Base-by-base conservation (phyloP, 352 stramenopile genomes). In the Globisporangium irregulare region DNA sequence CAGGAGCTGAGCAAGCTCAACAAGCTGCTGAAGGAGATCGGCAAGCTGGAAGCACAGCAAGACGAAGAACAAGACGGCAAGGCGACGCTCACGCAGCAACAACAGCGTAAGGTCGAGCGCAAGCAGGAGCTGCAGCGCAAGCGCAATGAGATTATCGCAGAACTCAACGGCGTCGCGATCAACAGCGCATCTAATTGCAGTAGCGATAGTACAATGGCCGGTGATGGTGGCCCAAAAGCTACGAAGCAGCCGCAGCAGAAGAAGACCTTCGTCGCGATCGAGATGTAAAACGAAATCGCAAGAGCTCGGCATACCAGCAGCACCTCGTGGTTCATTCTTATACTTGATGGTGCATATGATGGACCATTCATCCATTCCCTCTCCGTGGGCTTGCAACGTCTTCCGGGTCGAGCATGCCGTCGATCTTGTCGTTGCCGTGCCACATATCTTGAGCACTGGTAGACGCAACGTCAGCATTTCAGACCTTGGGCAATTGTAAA, bases 1-100 rank as follows among this genome's bases (percentile, higher is more conserved):
- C 73, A 67, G 14, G 73, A 89, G 24, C 68, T 91, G 48, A 81
- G 79, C 27, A 77, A 76, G 32, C 64, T 91, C 59, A 91, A 90
- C 59, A 82, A 80, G 14, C 72, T 58, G 58, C 64, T 82, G 22
- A 75, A 74, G 9, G 73, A 80, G 58, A 80, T 80, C 61, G n/a
- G 29, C 27, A 76, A 79, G 54, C 53, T 80, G 8, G 73, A 82
- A 48, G 51, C n/a, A 56, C 50, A 36, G 18, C 51, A 58, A 38
- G 64, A 64, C 4, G 46, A 34, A 10, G 57, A 76, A 18, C 62
- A 68, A 18, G 56, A 24, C 1, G 15, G 54, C 10, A 15, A 62
- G 36, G 55, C 59, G 24, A 61, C 63, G 22, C 66, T 81, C 50
- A 72, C 69, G 4, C 46, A n/a, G 0, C 22, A 55, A 12, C 70